Conservation (phyloP, 2,329 filamentous ascomycete species). For the Aspergillus ibericus region DNA sequence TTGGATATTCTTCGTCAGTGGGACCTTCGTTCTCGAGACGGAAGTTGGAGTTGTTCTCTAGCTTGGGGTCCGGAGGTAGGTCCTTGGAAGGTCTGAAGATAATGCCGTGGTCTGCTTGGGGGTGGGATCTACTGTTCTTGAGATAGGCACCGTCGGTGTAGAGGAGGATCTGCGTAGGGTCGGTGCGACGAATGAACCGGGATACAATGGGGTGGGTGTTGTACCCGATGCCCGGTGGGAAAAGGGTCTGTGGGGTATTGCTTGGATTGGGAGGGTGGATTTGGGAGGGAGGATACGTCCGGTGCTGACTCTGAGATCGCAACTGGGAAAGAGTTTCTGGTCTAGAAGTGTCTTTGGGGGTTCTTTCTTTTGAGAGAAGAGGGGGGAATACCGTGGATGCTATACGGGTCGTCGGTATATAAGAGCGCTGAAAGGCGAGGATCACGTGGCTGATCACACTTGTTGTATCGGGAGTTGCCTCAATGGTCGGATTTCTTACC, state of each 20-base stretch:
- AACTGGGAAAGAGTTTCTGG: too few relatives aligned
- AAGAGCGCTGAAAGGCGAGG: too few relatives aligned
- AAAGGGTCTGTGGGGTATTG: not conserved
- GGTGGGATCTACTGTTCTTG: not conserved
- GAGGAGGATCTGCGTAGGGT: not conserved
- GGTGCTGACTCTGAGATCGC: not conserved
- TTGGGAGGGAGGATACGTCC: not conserved
- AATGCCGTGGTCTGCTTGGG: not conserved
- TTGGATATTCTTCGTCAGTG: not conserved
- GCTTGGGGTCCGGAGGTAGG: not conserved
- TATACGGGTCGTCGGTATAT: too few relatives aligned
- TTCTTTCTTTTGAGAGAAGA: too few relatives aligned
- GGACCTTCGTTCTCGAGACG: not conserved
- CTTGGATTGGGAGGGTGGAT: not conserved
- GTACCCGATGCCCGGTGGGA: not conserved
- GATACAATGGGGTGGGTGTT: not conserved
- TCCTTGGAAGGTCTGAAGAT: not conserved
- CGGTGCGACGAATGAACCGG: not conserved
- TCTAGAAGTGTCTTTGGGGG: too few relatives aligned
- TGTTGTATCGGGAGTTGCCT: too few relatives aligned
- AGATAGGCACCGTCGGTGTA: not conserved
- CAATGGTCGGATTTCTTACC: too few relatives aligned
- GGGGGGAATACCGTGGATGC: too few relatives aligned
- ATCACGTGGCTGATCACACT: too few relatives aligned
- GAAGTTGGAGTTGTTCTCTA: not conserved